Base-by-base conservation (phyloP, 257 asterid species). In the Nyctanthes arbortristis region DNA sequence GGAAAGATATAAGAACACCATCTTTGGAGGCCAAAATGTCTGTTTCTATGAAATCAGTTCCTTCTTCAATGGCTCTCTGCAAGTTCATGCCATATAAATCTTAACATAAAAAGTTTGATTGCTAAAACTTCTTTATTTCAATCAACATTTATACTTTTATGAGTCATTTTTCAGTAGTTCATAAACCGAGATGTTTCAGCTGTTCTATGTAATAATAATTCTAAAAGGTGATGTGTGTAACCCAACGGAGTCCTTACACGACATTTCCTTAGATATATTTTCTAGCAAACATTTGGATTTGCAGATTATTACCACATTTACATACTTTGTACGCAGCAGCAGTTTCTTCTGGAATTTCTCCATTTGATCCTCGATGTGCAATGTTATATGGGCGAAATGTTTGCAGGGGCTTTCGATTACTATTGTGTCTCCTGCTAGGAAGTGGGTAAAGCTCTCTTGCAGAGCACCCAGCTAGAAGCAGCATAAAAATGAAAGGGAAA, bases 21-120 rank as follows among this genome's bases (percentile, higher is more conserved):
- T 94, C 99, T 80, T 88, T 91, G 40, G 99, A 78, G 49, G 97
- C 89, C 65, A 87, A 77, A 65, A 94, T 75, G 80, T 94, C 99
- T 11, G 92, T 40, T 85, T 91, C 99, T 65, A 94, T 94, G 84
- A 94, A 94, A 82, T 94, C 99, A 66, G 97, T 86, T 68, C 97
- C 99, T 81, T 91, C 99, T 65, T 89, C 91, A 73, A 94, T 94
- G 63, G 99, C 97, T 83, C 90, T 86, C 99, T 94, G 93, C 84
- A 88, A 66, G 36, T 73, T 52, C 73, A 71, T 12, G 67, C 31
- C 33, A 31, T 52, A 33, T 9, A 39, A n/a, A 33, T 47, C 29
- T 45, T 30, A n/a, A 0, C 1, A 54, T 76, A 63, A 57, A 61
- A 33, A 16, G 18, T 63, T 60, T 67, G 60, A 33, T 36, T 32